phyloP scores from a whole-genome alignment of 2,329 filamentous ascomycete species.

The Diaporthe ilicicola region DNA sequence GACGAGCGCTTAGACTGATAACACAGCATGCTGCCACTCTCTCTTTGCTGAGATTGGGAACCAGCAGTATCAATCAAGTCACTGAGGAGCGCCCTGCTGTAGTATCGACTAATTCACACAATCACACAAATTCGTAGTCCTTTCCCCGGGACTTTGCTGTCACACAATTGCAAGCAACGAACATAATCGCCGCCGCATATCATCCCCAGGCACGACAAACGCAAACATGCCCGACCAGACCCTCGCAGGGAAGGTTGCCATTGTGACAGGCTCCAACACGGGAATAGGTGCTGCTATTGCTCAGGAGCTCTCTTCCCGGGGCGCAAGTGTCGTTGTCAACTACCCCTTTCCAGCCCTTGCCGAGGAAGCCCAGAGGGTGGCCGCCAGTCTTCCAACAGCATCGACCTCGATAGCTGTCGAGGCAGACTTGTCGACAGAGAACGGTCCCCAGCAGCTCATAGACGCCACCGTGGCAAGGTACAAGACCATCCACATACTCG shows the following conservation, averaged over 20 bases:
- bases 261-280: slow-evolving; percentile 55
- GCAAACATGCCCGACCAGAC: slow-evolving; percentile 30
- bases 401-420: slow-evolving; percentile 47
- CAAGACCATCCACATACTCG: slow-evolving; percentile 49
- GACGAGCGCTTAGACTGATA: neutral
- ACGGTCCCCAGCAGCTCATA: slow-evolving; percentile 47
- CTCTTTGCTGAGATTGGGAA: neutral
- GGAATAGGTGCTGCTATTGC: slow-evolving; percentile 57
- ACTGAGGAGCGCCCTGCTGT: neutral
- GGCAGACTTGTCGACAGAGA: slow-evolving; percentile 50
- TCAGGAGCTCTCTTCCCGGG: slow-evolving; percentile 52
- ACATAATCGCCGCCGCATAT: neutral
- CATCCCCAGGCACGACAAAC: neutral
- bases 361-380: slow-evolving; percentile 42
- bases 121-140: neutral
- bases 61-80: neutral
- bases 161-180: neutral
- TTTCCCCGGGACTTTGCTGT: neutral
- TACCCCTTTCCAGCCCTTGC: slow-evolving; percentile 49
- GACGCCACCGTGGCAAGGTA: slow-evolving; percentile 46
- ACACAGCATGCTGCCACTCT: neutral
- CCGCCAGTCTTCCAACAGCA: slow-evolving; percentile 40
- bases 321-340: slow-evolving; percentile 58
- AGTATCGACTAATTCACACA: too few species aligned
- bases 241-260: slow-evolving; percentile 55